Conservation (phyloP, 2,329 filamentous ascomycete genomes). For the Fusarium sp. region DNA sequence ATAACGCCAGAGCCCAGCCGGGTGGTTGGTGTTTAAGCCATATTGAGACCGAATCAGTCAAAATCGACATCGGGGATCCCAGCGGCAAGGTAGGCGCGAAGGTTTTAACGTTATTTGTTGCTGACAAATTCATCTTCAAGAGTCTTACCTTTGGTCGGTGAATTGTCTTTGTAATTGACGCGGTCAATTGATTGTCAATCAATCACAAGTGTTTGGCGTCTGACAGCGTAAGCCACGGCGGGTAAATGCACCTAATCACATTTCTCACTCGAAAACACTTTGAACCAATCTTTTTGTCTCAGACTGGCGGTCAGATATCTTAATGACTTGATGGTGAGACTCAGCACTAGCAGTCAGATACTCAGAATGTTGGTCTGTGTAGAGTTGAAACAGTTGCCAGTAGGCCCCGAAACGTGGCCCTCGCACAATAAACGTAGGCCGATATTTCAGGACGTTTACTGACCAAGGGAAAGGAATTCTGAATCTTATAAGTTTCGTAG, state of each 20-base stretch:
- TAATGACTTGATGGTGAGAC: neutral
- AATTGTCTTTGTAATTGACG: neutral
- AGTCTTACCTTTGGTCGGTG: neutral
- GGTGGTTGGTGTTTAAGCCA: neutral
- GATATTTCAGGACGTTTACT: neutral
- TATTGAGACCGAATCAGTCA: neutral
- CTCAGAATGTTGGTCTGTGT: neutral
- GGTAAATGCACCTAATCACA: neutral
- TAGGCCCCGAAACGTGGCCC: neutral
- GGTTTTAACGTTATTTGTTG: neutral
- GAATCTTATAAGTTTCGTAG: no score
- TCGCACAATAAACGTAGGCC: fast-evolving
- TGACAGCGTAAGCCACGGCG: neutral
- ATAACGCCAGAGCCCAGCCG: neutral
- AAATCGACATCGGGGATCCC: neutral
- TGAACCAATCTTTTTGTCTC: fast-evolving
- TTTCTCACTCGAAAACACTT: neutral
- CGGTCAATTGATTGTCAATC: neutral
- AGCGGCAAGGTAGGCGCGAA: neutral
- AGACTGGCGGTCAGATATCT: neutral
- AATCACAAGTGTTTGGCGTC: neutral
- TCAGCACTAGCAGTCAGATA: neutral
- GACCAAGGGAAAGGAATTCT: fast-evolving
- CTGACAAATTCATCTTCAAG: neutral
- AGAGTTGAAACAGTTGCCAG: neutral